Evolutionary conservation across 176 grass and related monocot species (phyloP).

Genomic region (Saccharum spontaneum): DNA sequence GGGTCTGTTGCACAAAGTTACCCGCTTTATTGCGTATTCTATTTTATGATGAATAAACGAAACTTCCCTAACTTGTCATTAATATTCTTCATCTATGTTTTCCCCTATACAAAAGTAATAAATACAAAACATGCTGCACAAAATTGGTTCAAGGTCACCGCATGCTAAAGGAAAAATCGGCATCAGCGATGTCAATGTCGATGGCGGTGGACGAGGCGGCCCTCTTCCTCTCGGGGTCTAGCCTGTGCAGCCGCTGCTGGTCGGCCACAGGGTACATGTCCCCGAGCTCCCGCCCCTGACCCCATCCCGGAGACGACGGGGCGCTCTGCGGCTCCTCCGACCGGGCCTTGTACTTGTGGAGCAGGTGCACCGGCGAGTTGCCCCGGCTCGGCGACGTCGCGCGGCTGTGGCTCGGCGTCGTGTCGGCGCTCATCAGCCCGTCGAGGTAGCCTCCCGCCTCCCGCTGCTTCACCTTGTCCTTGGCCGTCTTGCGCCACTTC

Average conservation of each 20-base stretch:
- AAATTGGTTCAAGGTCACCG: not conserved
- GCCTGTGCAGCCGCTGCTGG: not conserved
- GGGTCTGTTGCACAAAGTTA: not conserved
- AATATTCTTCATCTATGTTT: not conserved
- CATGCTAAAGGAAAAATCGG: slow-evolving; percentile 56
- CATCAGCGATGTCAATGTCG: not conserved
- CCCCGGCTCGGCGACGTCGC: slow-evolving; percentile 23
- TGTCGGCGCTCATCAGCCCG: slow-evolving; percentile 23
- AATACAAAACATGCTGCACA: not conserved
- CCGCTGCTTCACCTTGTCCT: slow-evolving; percentile 47
- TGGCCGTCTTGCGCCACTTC: slow-evolving; percentile 64
- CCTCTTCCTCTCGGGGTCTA: slow-evolving; percentile 16
- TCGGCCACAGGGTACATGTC: slow-evolving; percentile 35
- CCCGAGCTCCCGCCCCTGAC: not conserved
- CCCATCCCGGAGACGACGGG: slow-evolving; percentile 27
- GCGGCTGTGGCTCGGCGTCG: slow-evolving; percentile 29
- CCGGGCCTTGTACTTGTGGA: slow-evolving; percentile 35
- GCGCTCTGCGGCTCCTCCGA: slow-evolving; percentile 32
- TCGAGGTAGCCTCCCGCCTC: slow-evolving; percentile 17
- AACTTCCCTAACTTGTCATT: slow-evolving; percentile 14
- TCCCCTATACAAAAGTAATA: slow-evolving; percentile 28
- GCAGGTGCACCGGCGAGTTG: slow-evolving; percentile 53
- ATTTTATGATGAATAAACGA: not conserved
- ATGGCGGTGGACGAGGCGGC: not conserved
- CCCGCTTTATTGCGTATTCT: not conserved